phyloP scores from a whole-genome alignment of 148 eudicot species.

The Mesembryanthemum crystallinum region DNA sequence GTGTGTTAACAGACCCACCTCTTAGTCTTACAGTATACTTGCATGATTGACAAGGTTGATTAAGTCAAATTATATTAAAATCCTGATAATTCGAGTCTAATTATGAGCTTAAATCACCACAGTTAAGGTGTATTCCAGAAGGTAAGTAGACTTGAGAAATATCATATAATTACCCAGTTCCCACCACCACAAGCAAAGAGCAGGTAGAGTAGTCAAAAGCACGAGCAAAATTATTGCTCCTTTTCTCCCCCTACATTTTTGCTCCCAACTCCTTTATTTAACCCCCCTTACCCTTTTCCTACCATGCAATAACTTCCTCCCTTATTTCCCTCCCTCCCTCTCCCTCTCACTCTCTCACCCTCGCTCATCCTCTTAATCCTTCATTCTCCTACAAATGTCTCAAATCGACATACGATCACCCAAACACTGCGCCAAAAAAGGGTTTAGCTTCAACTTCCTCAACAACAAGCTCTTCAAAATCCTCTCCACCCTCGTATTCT shows the following conservation, averaged over 20 bases:
- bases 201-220: constrained; percentile 6
- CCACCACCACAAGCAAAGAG: constrained; percentile 24
- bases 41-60: constrained; percentile 9
- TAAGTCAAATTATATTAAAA: not conserved
- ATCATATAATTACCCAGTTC: not conserved
- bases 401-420: constrained; percentile 57
- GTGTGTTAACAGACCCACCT: constrained; percentile 13
- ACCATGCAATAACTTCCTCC: constrained; percentile 11
- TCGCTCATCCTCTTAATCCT: not conserved
- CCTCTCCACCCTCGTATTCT: constrained; percentile 47
- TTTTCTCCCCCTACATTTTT: constrained; percentile 16
- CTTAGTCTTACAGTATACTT: not conserved
- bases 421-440: constrained; percentile 78
- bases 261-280: constrained; percentile 21
- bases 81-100: not conserved
- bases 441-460: constrained; percentile 41
- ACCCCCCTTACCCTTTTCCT: not conserved
- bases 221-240: constrained; percentile 29
- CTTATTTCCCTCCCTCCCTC: not conserved
- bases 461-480: constrained; percentile 60
- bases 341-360: not conserved
- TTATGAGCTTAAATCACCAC: not conserved
- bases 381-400: constrained; percentile 59
- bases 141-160: not conserved
- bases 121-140: constrained; percentile 2